Evolutionary conservation across 2,329 filamentous ascomycete species (phyloP).

Genomic region (Colletotrichum agaves): DNA sequence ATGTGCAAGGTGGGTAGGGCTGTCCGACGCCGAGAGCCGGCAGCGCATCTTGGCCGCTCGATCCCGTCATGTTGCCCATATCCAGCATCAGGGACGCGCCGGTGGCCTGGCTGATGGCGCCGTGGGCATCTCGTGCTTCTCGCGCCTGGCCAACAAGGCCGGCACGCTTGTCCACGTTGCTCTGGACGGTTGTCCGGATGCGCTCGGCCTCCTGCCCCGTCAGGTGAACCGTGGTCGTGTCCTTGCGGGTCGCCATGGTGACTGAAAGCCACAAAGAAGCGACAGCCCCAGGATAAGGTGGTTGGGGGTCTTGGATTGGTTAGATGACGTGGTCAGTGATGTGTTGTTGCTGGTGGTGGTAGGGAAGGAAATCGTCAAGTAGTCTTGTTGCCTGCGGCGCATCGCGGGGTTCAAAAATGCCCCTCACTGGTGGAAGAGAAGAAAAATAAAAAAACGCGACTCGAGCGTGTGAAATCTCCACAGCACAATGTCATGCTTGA

Average conservation of each 20-base stretch:
- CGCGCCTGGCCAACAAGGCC: conserved; percentile 39
- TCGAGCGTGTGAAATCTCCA: too few species aligned
- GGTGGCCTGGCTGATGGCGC: conserved; percentile 28
- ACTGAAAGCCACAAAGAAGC: too few species aligned
- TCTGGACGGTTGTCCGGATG: conserved; percentile 42
- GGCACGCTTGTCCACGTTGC: conserved; percentile 40
- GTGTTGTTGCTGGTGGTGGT: too few species aligned
- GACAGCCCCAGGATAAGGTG: too few species aligned
- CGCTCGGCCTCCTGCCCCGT: conserved; percentile 45
- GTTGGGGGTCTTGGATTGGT: too few species aligned
- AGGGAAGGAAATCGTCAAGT: too few species aligned
- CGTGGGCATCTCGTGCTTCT: conserved; percentile 29
- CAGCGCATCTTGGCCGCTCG: conserved; percentile 40
- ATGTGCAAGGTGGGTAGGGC: conserved; percentile 42
- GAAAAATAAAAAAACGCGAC: too few species aligned
- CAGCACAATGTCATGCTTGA: too few species aligned
- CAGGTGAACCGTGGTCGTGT: conserved; percentile 46
- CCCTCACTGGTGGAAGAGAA: too few species aligned
- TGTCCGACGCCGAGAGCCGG: conserved; percentile 44
- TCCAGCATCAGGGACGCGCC: conserved; percentile 47
- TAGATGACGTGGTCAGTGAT: too few species aligned
- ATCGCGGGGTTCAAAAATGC: too few species aligned
- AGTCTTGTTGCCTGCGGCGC: too few species aligned
- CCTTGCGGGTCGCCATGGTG: neutral
- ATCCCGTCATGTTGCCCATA: conserved; percentile 41